A percentile compares a stretch with the other conserved stretches of the same genome.
Conservation (phyloP, 306 rosid species). For the Spatholobus suberectus region DNA sequence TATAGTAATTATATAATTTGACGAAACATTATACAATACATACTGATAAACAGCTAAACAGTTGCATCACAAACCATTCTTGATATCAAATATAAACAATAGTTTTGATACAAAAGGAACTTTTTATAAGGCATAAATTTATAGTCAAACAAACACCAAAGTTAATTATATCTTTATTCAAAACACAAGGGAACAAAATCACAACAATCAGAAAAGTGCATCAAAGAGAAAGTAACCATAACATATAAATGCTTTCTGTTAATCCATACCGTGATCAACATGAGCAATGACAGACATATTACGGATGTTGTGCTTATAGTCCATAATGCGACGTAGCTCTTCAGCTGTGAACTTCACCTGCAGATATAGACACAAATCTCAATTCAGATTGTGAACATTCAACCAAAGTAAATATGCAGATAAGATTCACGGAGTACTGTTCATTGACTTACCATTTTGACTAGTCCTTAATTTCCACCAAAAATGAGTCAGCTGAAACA, state of each 20-base stretch:
- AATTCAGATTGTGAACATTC: conserved; percentile 7
- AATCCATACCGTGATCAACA: conserved; percentile 76
- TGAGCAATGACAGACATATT: conserved; percentile 97
- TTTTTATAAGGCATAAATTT: not conserved
- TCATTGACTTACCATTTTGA: conserved; percentile 64
- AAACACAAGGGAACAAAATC: not conserved
- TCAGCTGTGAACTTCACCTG: conserved; percentile 99
- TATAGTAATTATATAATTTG: not conserved
- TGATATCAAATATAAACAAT: not conserved
- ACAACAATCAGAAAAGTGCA: not conserved
- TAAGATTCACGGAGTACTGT: not conserved
- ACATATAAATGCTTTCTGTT: not conserved
- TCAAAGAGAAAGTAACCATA: not conserved
- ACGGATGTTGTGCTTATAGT: conserved; percentile 84
- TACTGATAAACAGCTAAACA: not conserved
- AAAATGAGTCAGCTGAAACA: conserved; percentile 28
- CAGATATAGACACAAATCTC: conserved; percentile 1
- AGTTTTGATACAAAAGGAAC: not conserved
- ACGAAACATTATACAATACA: not conserved
- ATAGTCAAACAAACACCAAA: not conserved
- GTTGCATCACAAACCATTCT: not conserved
- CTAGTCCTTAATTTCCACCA: conserved; percentile 36
- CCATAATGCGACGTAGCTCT: conserved; percentile 90
- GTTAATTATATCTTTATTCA: too few species aligned
- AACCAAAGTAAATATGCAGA: not conserved